Percentiles rank a stretch among this genome's conserved stretches.
Conservation (phyloP, 306 rosid species). For the Cyclanthera cordifolia region DNA sequence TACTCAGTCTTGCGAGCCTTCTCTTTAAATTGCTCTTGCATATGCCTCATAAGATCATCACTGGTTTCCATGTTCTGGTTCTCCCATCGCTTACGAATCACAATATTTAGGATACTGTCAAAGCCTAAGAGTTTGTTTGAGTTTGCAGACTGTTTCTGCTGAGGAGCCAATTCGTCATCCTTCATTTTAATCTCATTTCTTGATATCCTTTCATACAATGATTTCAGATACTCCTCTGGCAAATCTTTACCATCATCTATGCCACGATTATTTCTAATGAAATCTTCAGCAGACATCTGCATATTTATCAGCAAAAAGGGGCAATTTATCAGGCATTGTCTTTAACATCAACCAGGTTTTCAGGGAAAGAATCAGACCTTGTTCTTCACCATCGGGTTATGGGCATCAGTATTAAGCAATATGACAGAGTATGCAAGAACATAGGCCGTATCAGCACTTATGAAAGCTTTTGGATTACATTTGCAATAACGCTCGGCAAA, state of each 20-base stretch:
- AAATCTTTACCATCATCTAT: constrained; percentile 98
- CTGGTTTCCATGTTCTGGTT: constrained; percentile 78
- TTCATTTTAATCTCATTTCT: constrained; percentile 97
- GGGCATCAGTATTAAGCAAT: constrained; percentile 95
- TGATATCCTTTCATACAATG: constrained; percentile 75
- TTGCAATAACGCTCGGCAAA: constrained; percentile 94
- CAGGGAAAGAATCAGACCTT: constrained; percentile 45
- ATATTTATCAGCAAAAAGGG: constrained; percentile 19
- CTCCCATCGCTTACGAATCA: constrained; percentile 57
- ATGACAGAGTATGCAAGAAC: constrained; percentile 98
- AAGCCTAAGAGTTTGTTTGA: constrained; percentile 73
- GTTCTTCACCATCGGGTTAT: constrained; percentile 86
- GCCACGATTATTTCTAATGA: constrained; percentile 94
- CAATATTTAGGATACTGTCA: constrained; percentile 88
- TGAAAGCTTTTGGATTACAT: constrained; percentile 81
- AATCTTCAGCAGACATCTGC: constrained; percentile 99
- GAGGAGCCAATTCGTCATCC: constrained; percentile 61
- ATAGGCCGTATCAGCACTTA: constrained; percentile 97
- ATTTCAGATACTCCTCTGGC: constrained; percentile 75
- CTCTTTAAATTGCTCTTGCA: constrained; percentile 98
- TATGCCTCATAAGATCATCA: constrained; percentile 85
- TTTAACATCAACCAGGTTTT: constrained; percentile 11
- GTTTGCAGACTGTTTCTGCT: constrained; percentile 66
- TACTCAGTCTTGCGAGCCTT: constrained; percentile 97
- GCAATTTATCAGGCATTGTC: constrained; percentile 10